Evolutionary conservation across 345 rosid species (phyloP), one percentile per base, ranked within the genome.

Genomic region (Salix viminalis): DNA sequence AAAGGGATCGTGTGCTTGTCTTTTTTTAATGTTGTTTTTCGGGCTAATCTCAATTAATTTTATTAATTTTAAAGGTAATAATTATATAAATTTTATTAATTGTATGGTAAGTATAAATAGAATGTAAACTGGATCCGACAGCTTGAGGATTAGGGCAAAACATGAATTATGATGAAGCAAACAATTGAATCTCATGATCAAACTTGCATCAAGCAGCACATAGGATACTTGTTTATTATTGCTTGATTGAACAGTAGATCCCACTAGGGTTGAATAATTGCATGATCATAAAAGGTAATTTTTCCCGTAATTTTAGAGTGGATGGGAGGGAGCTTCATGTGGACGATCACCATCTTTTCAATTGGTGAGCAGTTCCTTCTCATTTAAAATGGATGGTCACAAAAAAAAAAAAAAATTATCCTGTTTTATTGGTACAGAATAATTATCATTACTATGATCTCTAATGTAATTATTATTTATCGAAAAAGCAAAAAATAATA

Each of bases 1-100:
- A 62, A 68, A 36, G 67, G 74, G 62, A 56, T 72, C 34, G 34
- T 13, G 46, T 32, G 41, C 44, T 65, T 58, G 85, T 78, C 83
- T 28, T 30, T 28, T 2, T 28, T 28, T 28, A 28, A 28, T 28
- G 30, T 28, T 28, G 30, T 28, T 28, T 28, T 28, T 28, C 30
- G 30, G 30, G 30, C 30, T 28, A 2, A 30, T 30, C 32, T 30
- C 32, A 30, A 30, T 30, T 30, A 2, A 30, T 30, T 30, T 30
- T 30, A 30, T 30, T 30, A 2, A 30, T 30, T 30, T 30, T 30
- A 30, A 30, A 30, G 2, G 2, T 2, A 30, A 30, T 30, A 30
- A 30, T 30, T 30, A 30, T 30, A 30, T 30, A 30, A 30, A 30
- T 30, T 30, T 2, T 30, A 30, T 30, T 30, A 30, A 30, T 30